Percentiles rank a stretch among this genome's conserved stretches.
phyloP scores from a whole-genome alignment of 2,329 filamentous ascomycete species.

The Monosporascus sp. region DNA sequence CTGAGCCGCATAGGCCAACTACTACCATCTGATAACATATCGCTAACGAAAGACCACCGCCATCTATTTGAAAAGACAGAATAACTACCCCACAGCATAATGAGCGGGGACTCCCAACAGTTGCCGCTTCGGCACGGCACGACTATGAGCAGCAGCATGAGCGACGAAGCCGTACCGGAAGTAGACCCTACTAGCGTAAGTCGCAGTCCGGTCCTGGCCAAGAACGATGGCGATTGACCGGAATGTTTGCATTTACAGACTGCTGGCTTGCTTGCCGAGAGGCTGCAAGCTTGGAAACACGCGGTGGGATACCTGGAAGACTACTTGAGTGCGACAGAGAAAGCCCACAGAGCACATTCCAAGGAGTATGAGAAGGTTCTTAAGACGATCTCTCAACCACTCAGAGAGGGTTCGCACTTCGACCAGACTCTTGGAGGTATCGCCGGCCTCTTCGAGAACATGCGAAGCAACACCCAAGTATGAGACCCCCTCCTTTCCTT shows the following conservation, averaged over 20 bases:
- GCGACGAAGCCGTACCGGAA: constrained; percentile 56
- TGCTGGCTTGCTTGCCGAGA: constrained; percentile 75
- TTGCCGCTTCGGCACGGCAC: constrained; percentile 45
- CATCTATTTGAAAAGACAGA: background rate
- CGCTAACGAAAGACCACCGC: too few species aligned
- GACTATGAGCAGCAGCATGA: constrained; percentile 36
- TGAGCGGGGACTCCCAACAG: constrained; percentile 26
- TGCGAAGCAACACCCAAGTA: constrained; percentile 82
- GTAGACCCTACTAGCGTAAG: constrained; percentile 54
- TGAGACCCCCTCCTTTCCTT: constrained; percentile 3
- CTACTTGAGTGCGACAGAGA: constrained; percentile 80
- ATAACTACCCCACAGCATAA: constrained; percentile 8
- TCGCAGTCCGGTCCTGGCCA: constrained; percentile 8
- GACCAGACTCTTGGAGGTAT: constrained; percentile 84
- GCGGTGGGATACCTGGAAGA: constrained; percentile 87
- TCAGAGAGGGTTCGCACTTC: constrained; percentile 90
- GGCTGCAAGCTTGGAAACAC: constrained; percentile 93
- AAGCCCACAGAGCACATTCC: constrained; percentile 74
- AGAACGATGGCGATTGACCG: constrained; percentile 6
- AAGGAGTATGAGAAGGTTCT: constrained; percentile 95
- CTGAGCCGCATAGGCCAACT: too few species aligned
- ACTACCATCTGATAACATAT: too few species aligned
- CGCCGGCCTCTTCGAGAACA: constrained; percentile 87
- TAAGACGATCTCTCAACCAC: constrained; percentile 83
- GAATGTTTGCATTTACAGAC: constrained; percentile 42